Evolutionary conservation across 305 asterid species (phyloP).

Genomic region (Andrographis paniculata): DNA sequence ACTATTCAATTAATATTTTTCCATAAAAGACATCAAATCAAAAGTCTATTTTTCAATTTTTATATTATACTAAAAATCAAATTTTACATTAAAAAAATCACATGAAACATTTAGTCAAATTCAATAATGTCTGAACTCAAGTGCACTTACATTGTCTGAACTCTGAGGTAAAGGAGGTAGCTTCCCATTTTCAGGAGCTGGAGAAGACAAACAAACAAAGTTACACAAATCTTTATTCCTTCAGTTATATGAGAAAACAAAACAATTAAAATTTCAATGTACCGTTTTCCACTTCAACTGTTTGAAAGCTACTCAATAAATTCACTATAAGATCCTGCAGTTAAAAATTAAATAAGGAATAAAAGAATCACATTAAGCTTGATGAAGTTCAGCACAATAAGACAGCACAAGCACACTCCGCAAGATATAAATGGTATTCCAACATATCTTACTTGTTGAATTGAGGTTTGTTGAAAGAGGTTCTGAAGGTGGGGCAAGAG

Average conservation of each 20-base stretch:
- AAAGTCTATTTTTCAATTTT: too few species aligned
- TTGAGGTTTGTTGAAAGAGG: slow-evolving; percentile 88
- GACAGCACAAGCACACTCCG: slow-evolving; percentile 7
- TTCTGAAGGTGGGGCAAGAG: slow-evolving; percentile 96
- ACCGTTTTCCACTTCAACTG: slow-evolving; percentile 77
- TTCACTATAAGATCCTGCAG: slow-evolving; percentile 83
- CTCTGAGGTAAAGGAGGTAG: slow-evolving; percentile 70
- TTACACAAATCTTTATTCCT: slow-evolving; percentile 12
- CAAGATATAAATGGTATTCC: slow-evolving; percentile 9
- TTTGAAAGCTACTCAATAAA: slow-evolving; percentile 79
- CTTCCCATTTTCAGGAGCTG: slow-evolving; percentile 88
- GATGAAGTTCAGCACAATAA: slow-evolving; percentile 13
- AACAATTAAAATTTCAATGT: slow-evolving; percentile 22
- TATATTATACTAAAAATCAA: too few species aligned
- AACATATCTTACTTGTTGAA: slow-evolving; percentile 67
- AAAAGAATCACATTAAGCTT: slow-evolving; percentile 6
- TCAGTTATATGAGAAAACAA: slow-evolving; percentile 14
- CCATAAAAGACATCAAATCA: too few species aligned
- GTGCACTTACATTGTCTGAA: slow-evolving; percentile 65
- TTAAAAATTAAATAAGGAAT: slow-evolving; percentile 14
- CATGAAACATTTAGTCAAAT: too few species aligned
- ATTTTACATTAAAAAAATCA: too few species aligned
- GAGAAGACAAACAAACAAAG: slow-evolving; percentile 20
- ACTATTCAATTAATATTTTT: too few species aligned
- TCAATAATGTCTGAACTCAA: too few species aligned